Conservation (phyloP, 2,329 filamentous ascomycete genomes). For the Apiospora arundinis region DNA sequence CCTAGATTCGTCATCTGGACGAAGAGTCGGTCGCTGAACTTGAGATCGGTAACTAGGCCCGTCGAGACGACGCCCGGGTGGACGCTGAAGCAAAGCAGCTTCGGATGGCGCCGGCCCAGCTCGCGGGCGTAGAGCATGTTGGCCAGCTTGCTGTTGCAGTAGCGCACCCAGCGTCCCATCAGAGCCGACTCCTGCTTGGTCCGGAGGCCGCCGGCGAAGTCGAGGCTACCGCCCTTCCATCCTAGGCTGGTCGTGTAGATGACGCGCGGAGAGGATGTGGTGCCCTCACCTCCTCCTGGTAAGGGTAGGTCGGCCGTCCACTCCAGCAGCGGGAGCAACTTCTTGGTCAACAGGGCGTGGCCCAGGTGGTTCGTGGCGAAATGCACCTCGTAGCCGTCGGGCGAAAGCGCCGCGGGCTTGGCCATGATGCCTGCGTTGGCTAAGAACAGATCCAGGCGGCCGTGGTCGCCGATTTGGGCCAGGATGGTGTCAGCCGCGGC, state of each 20-base stretch:
- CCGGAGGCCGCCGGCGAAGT: constrained; percentile 22
- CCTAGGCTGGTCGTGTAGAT: constrained; percentile 24
- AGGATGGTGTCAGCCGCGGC: constrained; percentile 22
- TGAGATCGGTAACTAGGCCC: constrained; percentile 22
- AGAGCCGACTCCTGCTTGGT: constrained; percentile 26
- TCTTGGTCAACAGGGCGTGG: constrained; percentile 46
- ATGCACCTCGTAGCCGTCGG: constrained; percentile 50
- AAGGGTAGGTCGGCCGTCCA: constrained; percentile 20
- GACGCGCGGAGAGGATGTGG: constrained; percentile 26
- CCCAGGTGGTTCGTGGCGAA: constrained; percentile 53
- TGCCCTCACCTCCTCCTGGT: constrained; percentile 15
- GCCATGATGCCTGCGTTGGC: constrained; percentile 44
- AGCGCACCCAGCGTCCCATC: constrained; percentile 30
- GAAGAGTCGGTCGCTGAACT: not conserved
- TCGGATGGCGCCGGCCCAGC: constrained; percentile 38
- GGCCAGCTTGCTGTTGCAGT: constrained; percentile 32
- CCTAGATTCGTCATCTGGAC: not conserved
- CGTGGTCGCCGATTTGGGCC: not conserved
- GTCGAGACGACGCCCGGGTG: constrained; percentile 25
- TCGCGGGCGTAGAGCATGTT: constrained; percentile 28
- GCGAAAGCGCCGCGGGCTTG: constrained; percentile 38
- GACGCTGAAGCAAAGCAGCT: constrained; percentile 20
- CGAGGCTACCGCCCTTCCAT: constrained; percentile 24
- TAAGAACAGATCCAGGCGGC: constrained; percentile 46
- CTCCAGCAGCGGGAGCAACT: constrained; percentile 25